Evolutionary conservation across 2,329 filamentous ascomycete species (phyloP).

Genomic region (Phialemoniopsis sp.): DNA sequence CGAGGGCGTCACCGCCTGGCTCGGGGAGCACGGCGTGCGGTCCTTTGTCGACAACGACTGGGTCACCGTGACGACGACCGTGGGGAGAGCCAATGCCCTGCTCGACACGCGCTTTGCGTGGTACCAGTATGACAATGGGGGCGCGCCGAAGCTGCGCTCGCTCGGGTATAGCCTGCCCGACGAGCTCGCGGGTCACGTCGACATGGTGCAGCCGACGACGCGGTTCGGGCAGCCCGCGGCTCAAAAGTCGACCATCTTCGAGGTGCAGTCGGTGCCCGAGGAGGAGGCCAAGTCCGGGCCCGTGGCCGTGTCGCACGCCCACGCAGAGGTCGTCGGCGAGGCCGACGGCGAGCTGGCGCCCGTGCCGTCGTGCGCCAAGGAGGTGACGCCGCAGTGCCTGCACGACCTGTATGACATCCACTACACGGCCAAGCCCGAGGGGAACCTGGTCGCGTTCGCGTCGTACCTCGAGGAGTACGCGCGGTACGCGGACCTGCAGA

Average conservation of each 20-base stretch:
- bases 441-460: conserved; percentile 30
- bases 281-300: conserved; percentile 1
- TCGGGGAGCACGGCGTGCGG: conserved; percentile 42
- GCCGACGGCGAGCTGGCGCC: conserved; percentile 10
- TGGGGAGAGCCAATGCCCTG: conserved; percentile 48
- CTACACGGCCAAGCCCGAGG: conserved; percentile 22
- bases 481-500: conserved; percentile 40
- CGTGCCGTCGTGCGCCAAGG: conserved; percentile 27
- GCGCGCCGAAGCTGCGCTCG: conserved; percentile 42
- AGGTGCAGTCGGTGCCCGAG: conserved; percentile 17
- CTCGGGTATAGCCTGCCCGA: conserved; percentile 58
- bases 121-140: conserved; percentile 41
- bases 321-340: conserved; percentile 4
- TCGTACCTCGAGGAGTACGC: conserved; percentile 45
- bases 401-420: conserved; percentile 41
- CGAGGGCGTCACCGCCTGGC: conserved; percentile 49
- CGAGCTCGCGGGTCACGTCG: conserved; percentile 47
- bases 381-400: conserved; percentile 40
- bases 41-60: conserved; percentile 51
- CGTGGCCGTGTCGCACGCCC: background rate
- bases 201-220: conserved; percentile 63
- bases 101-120: conserved; percentile 53
- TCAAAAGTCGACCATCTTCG: conserved; percentile 33
- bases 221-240: conserved; percentile 49
- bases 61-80: conserved; percentile 53